These are phyloP conservation scores for Cordyceps cicadae DNA, from an alignment of 2,329 filamentous ascomycete species.

Conservation along the genomic window DNA sequence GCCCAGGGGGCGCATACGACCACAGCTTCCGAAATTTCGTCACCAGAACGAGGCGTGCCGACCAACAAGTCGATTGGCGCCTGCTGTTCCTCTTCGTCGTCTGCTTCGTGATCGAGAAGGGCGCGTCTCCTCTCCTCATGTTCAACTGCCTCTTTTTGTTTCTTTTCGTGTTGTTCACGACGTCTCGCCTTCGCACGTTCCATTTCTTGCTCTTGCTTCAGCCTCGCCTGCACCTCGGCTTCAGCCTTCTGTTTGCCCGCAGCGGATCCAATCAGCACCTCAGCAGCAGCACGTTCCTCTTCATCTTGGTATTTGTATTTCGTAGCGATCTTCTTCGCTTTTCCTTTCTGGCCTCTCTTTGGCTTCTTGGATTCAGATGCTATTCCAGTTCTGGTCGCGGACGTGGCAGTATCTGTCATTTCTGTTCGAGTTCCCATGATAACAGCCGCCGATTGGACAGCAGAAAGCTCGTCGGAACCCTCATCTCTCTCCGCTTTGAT, in stretches of 20 bases:
- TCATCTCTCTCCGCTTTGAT: background rate
- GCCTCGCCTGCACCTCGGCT: slow-evolving; percentile 60
- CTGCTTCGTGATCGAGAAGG: slow-evolving; percentile 51
- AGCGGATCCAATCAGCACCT: slow-evolving; percentile 75
- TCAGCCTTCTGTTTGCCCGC: slow-evolving; percentile 59
- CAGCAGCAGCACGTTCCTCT: slow-evolving; percentile 76
- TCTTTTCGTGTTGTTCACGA: slow-evolving; percentile 68
- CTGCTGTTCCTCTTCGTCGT: slow-evolving; percentile 47
- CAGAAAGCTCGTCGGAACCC: background rate
- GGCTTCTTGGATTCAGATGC: slow-evolving; percentile 31
- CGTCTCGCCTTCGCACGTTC: slow-evolving; percentile 67
- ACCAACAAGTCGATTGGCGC: slow-evolving; percentile 62
- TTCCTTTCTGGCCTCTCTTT: slow-evolving; percentile 70
- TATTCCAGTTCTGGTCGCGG: background rate
- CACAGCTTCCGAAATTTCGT: slow-evolving; percentile 66
- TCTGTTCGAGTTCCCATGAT: slow-evolving; percentile 15
- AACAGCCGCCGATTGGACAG: slow-evolving; percentile 12
- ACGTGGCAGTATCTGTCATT: background rate
- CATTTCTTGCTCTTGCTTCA: slow-evolving; percentile 60
- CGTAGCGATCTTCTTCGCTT: slow-evolving; percentile 76
- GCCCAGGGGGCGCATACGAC: slow-evolving; percentile 58
- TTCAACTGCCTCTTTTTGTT: slow-evolving; percentile 66
- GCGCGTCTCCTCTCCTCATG: slow-evolving; percentile 61
- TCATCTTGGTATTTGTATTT: slow-evolving; percentile 96
- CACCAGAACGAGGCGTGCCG: slow-evolving; percentile 68